phyloP scores from a whole-genome alignment of 2,329 filamentous ascomycete species.

The Ophiocordyceps camponoti-rufipedis region DNA sequence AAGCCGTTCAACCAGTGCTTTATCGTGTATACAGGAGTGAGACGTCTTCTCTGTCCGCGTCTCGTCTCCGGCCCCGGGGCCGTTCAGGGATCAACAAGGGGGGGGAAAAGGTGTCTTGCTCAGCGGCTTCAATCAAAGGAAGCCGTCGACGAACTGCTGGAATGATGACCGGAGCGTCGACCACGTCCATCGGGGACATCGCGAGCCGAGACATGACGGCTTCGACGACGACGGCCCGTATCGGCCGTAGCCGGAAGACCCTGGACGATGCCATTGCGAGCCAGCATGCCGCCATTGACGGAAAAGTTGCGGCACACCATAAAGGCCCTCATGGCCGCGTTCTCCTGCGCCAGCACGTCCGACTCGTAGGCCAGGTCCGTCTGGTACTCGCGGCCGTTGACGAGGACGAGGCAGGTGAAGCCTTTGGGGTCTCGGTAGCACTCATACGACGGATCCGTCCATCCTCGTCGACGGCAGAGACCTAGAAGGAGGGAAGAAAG shows the following conservation, averaged over 20 bases:
- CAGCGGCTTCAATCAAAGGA: conserved; percentile 32
- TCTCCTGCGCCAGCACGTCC: conserved; percentile 71
- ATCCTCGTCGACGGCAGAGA: conserved; percentile 85
- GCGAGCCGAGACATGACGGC: conserved; percentile 30
- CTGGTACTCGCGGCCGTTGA: conserved; percentile 93
- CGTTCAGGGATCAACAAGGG: not conserved
- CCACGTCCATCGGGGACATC: conserved; percentile 25
- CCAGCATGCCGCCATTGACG: conserved; percentile 83
- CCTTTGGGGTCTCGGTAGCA: conserved; percentile 56
- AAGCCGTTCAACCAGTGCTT: conserved; percentile 19
- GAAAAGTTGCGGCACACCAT: conserved; percentile 97
- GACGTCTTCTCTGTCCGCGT: not conserved
- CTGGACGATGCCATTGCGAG: conserved; percentile 49
- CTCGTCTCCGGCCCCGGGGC: not conserved
- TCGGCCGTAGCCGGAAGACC: conserved; percentile 37
- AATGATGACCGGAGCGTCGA: conserved; percentile 37
- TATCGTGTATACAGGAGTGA: conserved; percentile 7
- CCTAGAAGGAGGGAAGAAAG: conserved; percentile 35
- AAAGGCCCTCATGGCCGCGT: conserved; percentile 87
- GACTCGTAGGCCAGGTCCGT: conserved; percentile 74
- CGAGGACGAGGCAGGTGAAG: conserved; percentile 77
- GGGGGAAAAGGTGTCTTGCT: not conserved
- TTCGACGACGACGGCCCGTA: conserved; percentile 29
- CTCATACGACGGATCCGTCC: conserved; percentile 81
- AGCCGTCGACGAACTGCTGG: conserved; percentile 43